Evolutionary conservation across 768 basidiomycete species (phyloP).

Genomic region (Chiua virens): DNA sequence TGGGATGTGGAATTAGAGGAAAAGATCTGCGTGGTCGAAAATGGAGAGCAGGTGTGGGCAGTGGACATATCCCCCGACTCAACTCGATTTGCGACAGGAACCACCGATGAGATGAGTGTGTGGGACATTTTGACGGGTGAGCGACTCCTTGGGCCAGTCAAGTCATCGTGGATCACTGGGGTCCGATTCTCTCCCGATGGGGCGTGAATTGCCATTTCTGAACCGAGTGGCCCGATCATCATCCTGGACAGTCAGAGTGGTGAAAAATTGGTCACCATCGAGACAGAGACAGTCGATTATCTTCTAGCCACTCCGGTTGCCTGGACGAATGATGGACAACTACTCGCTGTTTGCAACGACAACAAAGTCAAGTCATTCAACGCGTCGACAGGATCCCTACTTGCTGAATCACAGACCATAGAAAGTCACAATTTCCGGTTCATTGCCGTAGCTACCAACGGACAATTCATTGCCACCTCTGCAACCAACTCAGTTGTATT

Average conservation of each 20-base stretch:
- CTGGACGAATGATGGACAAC: not conserved
- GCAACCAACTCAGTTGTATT: no score
- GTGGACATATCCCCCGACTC: not conserved
- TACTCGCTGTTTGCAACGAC: not conserved
- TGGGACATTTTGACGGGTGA: not conserved
- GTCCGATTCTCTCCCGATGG: slow-evolving; percentile 2
- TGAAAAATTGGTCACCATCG: not conserved
- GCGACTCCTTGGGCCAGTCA: not conserved
- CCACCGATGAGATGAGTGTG: not conserved
- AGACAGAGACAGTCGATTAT: no score
- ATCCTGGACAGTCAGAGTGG: not conserved
- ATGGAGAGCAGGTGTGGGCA: not conserved
- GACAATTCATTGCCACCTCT: no score
- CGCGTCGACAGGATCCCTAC: no score
- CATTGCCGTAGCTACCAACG: no score
- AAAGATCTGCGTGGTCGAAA: not conserved
- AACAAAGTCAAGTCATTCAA: not conserved
- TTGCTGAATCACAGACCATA: no score
- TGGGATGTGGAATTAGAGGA: not conserved
- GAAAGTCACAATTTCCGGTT: no score
- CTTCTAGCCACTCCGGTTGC: not conserved
- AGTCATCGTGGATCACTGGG: not conserved
- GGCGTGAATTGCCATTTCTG: not conserved
- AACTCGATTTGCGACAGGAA: slow-evolving; percentile 1
- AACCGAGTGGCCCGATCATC: not conserved